Conservation (phyloP, 768 basidiomycete species). For the Auriscalpium vulgare region DNA sequence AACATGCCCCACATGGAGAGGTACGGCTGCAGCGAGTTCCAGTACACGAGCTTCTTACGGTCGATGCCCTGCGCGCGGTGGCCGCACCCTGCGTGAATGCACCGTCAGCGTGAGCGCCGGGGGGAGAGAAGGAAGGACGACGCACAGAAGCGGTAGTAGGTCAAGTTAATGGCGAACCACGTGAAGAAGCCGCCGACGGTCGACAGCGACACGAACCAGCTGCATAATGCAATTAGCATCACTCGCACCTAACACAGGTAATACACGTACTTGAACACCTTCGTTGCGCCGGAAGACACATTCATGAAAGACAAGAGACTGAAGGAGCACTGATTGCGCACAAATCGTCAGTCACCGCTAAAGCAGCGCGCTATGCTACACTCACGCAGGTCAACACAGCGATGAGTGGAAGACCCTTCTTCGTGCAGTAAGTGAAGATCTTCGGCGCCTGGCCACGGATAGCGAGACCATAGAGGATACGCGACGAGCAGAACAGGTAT, state of each 20-base stretch:
- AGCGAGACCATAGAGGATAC: constrained; percentile 33
- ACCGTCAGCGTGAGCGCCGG: constrained; percentile 1
- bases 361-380: not conserved
- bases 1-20: constrained; percentile 62
- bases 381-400: constrained; percentile 25
- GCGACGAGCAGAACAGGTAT: constrained; percentile 45
- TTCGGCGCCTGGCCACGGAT: constrained; percentile 30
- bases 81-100: constrained; percentile 40
- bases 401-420: constrained; percentile 41
- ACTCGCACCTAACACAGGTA: not conserved
- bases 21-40: constrained; percentile 55
- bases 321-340: constrained; percentile 29
- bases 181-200: constrained; percentile 62
- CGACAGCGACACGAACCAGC: constrained; percentile 65
- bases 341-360: not conserved
- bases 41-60: constrained; percentile 53
- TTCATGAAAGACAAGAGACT: constrained; percentile 56
- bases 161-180: constrained; percentile 63
- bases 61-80: constrained; percentile 58
- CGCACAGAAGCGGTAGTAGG: constrained; percentile 66
- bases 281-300: constrained; percentile 44
- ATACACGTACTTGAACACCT: constrained; percentile 42
- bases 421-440: constrained; percentile 40
- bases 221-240: constrained; percentile 14
- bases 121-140: constrained; percentile 4